Evolutionary conservation across 495 filamentous ascomycete species (phyloP), one percentile per base, ranked within the genome.

Genomic region (Trichoderma erinaceum): DNA sequence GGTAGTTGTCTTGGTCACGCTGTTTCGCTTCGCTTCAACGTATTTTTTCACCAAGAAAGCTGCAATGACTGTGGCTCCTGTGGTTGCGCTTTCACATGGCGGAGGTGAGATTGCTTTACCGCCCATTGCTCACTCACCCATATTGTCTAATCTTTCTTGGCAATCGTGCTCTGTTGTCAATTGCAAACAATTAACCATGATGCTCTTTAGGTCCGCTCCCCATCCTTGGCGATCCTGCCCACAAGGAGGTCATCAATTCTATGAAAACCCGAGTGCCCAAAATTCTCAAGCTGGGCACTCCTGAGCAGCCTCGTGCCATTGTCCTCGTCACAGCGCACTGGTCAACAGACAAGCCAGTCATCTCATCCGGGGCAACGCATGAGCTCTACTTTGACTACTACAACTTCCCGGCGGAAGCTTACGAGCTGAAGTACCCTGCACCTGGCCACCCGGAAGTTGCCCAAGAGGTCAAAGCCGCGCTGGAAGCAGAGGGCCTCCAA

Each of bases 281-380:
- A 41, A 70, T 81, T 29, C 75, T 81, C 13, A 71, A 73, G 61
- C 73, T 81, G 1, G 74, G 72, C 16, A 78, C 76, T 12, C 46
- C 75, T 3, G 71, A 77, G 25, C 69, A 73, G 48, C 79, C 79
- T 6, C 71, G 71, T 1, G 79, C 77, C 11, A 80, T 81, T 61
- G 75, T 80, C 21, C 65, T 81, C 25, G 72, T 80, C 8, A 81
- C 79, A 10, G 79, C 79, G 38, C 79, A 81, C 71, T 81, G 79
- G 79, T 74, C 68, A 12, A 73, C 74, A 44, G 66, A 70, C 18
- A 64, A 69, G 8, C 75, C 75, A 5, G 76, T 76, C 23, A 78
- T 81, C 67, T 75, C 71, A 21, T 75, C 70, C 52, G 77, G 56
- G 1, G 70, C 70, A 56, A 74, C 75, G 46, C 79, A 76, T 68